Base-by-base conservation (phyloP, 2,329 filamentous ascomycete species). In the Zymoseptoria tritici region DNA sequence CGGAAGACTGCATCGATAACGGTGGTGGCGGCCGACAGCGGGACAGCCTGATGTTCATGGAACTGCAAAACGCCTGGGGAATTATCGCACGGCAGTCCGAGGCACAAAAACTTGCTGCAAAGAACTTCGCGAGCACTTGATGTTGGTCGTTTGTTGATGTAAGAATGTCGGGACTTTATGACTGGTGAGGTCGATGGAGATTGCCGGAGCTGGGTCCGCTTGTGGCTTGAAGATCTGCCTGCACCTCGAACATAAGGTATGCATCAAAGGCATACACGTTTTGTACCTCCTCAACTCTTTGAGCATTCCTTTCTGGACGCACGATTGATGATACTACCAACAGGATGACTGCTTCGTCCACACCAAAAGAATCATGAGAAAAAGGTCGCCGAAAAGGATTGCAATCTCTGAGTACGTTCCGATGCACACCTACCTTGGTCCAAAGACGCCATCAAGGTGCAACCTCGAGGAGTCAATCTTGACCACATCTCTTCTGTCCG, bases 11-110 rank as follows among this genome's bases (percentile, higher is more conserved):
- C 9, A 22, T 54, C 52, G 52, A n/a, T 16, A 21, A 46, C 19
- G 54, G 31, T 55, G 1, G 36, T 16, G 36, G 36, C 36, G 36
- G 36, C 6, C n/a, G 16, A 7, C 13, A 16, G 11, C 13, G 36
- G 36, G 36, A 46, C 36, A 7, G 6, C 16, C 9, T 42, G 36
- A 42, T 20, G 24, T 55, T 20, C 49, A 22, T 13, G 21, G 19
- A 53, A 52, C 26, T 42, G 50, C 56, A 26, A 46, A 57, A 57
- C 56, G 49, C 56, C 56, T 9, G n/a, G n/a, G 29, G 19, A 26
- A 22, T n/a, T 20, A 57, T 36, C 20, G 36, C 1, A 52, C 3
- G 19, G 9, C 16, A 21, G 16, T 9, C 2, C 9, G 31, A 36
- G 9, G 13, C 31, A 42, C 31, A 9, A 11, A 11, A 36, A 9